Evolutionary conservation across 768 basidiomycete species (phyloP), one percentile per base, ranked within the genome.

Genomic region (Megacollybia marginata): DNA sequence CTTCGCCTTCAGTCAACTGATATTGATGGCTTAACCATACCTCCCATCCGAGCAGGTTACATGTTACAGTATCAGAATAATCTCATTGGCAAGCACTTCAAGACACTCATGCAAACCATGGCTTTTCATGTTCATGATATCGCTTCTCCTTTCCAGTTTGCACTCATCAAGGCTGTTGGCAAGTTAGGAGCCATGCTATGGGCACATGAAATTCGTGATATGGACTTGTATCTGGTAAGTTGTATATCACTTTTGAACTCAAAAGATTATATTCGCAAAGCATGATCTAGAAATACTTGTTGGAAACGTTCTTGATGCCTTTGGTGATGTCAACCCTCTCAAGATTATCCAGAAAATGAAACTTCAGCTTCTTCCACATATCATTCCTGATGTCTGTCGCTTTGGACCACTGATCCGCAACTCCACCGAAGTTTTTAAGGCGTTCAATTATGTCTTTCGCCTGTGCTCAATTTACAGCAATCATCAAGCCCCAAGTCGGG

Each of bases 11-110:
- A 65, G 42, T 47, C 58, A 1, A 55, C 65, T 12, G 32, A 55
- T 18, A 52, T 51, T 1, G 44, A 54, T 33, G 65, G 64, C 0
- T 55, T 63, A 1, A 36, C 52, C 10, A 46, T 60, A 6, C 61
- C 57, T 1, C 49, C 58, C 2, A 59, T 57, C 0, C 20, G 49
- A 4, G n/a, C n/a, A n/a, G n/a, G n/a, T n/a, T 66, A 65, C 47
- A 62, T 68, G 13, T 53, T 63, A 48, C 57, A 65, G 43, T 67
- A 65, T 46, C 49, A 51, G 2, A 57, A 57, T 46, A 57, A 57
- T 1, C 55, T 68, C 5, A 55, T 65, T 31, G 64, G 64, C 1
- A 51, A 51, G 13, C 65, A 67, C 19, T 56, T 67, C 48, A 65
- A 66, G 45, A 59, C 55, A 2, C 15, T 68, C 0, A 50, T 50